Evolutionary conservation across 805 yeast genomes (phyloP).

Genomic region (Dipodascus albidus): DNA sequence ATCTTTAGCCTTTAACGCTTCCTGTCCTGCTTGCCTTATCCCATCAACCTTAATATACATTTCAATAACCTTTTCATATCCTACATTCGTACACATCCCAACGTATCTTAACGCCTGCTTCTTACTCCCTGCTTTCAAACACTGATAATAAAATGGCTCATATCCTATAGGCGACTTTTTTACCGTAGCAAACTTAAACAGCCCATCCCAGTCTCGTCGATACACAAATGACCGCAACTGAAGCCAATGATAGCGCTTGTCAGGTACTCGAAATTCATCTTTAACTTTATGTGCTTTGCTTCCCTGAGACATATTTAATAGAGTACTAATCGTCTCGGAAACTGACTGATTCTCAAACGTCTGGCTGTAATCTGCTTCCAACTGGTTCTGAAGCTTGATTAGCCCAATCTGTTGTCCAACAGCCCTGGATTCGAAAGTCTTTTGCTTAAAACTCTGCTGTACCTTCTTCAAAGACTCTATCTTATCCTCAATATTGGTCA

Average conservation of each 20-base stretch:
- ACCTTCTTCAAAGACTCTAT: conserved; percentile 20
- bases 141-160: conserved; percentile 46
- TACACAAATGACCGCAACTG: conserved; percentile 38
- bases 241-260: conserved; percentile 43
- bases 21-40: conserved; percentile 19
- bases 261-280: conserved; percentile 45
- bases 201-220: conserved; percentile 41
- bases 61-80: conserved; percentile 36
- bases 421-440: conserved; percentile 28
- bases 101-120: conserved; percentile 53
- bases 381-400: conserved; percentile 32
- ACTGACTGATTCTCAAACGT: conserved; percentile 33
- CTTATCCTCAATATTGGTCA: conserved; percentile 11
- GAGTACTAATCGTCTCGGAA: conserved; percentile 35
- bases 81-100: conserved; percentile 35
- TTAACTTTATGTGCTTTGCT: conserved; percentile 37
- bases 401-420: conserved; percentile 36
- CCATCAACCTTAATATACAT: conserved; percentile 45
- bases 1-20: conserved; percentile 23
- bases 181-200: conserved; percentile 38
- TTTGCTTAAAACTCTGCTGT: conserved; percentile 26
- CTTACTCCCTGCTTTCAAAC: conserved; percentile 41
- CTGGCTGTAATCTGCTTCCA: conserved; percentile 32
- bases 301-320: conserved; percentile 39
- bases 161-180: conserved; percentile 64